These are phyloP conservation scores for Russula compacta DNA, from an alignment of 768 basidiomycete genomes.

Conservation along the genomic window DNA sequence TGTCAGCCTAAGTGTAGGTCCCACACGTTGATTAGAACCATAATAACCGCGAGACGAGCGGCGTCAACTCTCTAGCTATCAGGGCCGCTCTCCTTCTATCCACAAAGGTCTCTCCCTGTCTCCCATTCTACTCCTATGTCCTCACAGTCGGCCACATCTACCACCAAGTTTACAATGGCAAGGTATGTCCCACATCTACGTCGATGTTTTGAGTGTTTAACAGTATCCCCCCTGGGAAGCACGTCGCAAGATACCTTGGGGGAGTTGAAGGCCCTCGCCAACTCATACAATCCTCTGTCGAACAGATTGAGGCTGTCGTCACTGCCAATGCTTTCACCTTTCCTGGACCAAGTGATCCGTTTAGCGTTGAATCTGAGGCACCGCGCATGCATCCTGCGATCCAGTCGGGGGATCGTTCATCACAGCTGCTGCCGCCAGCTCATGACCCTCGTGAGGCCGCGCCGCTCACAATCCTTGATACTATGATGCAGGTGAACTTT, in stretches of 20 bases:
- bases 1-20: no score
- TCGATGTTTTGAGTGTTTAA: neutral
- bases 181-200: neutral
- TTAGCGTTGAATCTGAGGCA: neutral
- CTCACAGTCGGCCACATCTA: no score
- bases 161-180: neutral
- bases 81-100: no score
- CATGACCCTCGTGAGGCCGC: neutral
- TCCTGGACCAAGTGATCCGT: neutral
- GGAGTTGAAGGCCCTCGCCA: constrained; percentile 6
- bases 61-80: no score
- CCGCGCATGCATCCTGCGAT: neutral
- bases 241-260: neutral
- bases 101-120: no score
- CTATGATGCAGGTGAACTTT: neutral
- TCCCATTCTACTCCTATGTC: no score
- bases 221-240: neutral
- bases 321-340: neutral
- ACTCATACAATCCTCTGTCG: constrained; percentile 1
- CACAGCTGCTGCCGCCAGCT: neutral
- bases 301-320: neutral
- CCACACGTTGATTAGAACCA: no score
- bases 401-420: constrained; percentile 1
- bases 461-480: neutral
- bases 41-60: no score